Base-by-base conservation (phyloP, 176 grass and related monocot species). In the Bromus sterilis region DNA sequence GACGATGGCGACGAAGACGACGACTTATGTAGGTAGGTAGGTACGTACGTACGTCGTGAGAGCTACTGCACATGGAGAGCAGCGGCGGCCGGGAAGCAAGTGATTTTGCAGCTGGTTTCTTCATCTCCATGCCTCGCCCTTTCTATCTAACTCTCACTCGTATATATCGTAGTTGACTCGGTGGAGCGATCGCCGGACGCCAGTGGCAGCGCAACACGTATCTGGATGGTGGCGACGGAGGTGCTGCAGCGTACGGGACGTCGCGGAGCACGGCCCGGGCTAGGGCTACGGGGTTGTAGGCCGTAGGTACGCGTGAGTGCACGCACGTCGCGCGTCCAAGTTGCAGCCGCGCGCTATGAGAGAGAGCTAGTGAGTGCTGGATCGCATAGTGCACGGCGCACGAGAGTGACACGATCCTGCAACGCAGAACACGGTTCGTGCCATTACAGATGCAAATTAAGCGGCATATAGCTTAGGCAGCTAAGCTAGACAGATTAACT, bases 321-420 rank as follows among this genome's bases (percentile, higher is more conserved):
- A 79, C 7, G 77, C 20, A 62, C 56, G 56, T 44, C 33, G 76
- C 29, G 14, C 76, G 18, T 4, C 35, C 85, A 82, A 76, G 78
- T 87, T 81, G 85, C 85, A 15, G 26, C 70, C 12, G 58, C 76
- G 57, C 57, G 70, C 70, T 32, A 49, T 20, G 43, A 23, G n/a
- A n/a, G n/a, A n/a, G n/a, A n/a, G 56, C 20, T 72, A 83, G 80
- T 55, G 66, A 26, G 26, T 24, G 34, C 60, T 2, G 41, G 3
- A 44, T 32, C 69, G 21, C 35, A 32, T 86, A 86, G 83, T 89
- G 87, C 87, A 78, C 1, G 72, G 78, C 83, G 73, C 83, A 89
- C 78, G 83, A 89, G 87, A 73, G 78, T 77, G 87, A 89, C 87
- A 26, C 83, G 67, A 39, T 39, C 4, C 2, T 53, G 40, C 79